Conservation (phyloP, 73 alveolate species). For the Paramecium biaurelia region DNA sequence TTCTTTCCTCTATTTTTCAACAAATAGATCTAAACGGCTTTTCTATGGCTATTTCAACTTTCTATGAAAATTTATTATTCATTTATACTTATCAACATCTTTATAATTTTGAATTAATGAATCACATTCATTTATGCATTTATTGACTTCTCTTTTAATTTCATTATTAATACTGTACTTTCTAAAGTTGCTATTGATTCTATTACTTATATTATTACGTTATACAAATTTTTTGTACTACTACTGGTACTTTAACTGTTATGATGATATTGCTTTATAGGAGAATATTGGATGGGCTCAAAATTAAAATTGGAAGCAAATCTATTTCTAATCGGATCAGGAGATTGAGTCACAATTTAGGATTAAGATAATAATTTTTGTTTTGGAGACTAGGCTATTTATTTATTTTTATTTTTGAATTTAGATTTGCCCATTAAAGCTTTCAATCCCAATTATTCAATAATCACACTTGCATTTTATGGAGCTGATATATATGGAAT, state of each 20-base stretch:
- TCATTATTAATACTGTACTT: not conserved
- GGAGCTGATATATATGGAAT: not conserved
- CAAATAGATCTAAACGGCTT: not conserved
- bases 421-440: not conserved
- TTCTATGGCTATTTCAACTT: not conserved
- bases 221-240: slow-evolving; percentile 18
- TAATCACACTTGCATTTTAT: not conserved
- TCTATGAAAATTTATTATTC: not conserved
- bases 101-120: not conserved
- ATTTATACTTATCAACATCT: not conserved
- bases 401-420: not conserved
- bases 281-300: not conserved
- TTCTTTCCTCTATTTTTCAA: not conserved
- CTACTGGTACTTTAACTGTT: not conserved
- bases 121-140: not conserved
- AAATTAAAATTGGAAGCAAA: not conserved
- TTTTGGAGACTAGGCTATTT: not conserved
- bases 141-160: not conserved
- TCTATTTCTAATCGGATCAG: not conserved
- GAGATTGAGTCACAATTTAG: not conserved
- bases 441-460: not conserved
- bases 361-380: not conserved
- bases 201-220: not conserved
- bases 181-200: slow-evolving; percentile 24
- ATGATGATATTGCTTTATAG: not conserved